Evolutionary conservation across 2,329 filamentous ascomycete genomes (phyloP), one percentile per base, ranked within the genome.

Genomic region (Epichloe scottii): DNA sequence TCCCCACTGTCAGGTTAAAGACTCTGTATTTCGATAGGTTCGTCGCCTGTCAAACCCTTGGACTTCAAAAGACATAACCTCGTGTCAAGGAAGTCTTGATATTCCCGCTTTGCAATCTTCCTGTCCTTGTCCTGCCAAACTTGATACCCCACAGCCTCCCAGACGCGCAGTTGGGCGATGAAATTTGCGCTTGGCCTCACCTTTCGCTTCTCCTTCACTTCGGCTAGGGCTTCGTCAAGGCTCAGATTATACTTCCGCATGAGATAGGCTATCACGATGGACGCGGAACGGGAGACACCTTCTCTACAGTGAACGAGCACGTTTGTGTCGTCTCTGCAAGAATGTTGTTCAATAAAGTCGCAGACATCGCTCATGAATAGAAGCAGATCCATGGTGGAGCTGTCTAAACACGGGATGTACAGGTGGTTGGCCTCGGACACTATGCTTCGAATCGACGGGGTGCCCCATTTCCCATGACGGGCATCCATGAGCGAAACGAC

Each of bases 131-230:
- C 42, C 14, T 45, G 19, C 42, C 42, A 45, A n/a, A 45, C 23
- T 45, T 45, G 12, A n/a, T 45, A 34, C 12, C 42, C 42, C 4
- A 45, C 42, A 45, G 42, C 23, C 26, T 45, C 26, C 42, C 42
- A 45, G 42, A 45, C 23, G 11, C 42, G 10, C 23, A 45, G 15
- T 21, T 45, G 42, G 42, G 1, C 42, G 0, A 17, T 45, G 23
- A 45, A 45, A 30, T 33, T 45, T 34, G 14, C 0, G 23, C 15
- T 45, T n/a, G 42, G 42, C n/a, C 42, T 45, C 42, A 45, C 42
- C 23, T 45, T 42, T 45, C 42, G 42, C n/a, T 45, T 45, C 42
- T 45, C 42, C 42, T 33, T 45, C 42, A 45, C 42, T 34, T 30
- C 42, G 14, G 42, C 23, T n/a, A 45, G 42, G 42, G n/a, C 23